These are phyloP conservation scores for Mucor sp. DNA, from an alignment of 371 early-diverging fungal species.

Conservation along the genomic window DNA sequence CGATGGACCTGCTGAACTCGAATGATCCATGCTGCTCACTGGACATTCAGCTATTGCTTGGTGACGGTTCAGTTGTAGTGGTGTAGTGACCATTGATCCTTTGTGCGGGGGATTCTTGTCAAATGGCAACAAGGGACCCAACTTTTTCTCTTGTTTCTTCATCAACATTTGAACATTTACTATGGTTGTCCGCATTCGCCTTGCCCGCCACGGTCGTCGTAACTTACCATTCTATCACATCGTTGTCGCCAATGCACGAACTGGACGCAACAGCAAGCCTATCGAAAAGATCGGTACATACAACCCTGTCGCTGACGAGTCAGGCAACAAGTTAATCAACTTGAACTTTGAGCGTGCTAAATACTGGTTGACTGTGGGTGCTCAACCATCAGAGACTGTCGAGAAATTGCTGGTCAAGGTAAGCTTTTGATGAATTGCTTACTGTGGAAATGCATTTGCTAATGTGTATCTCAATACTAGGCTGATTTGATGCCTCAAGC, in stretches of 20 bases:
- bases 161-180: background rate
- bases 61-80: background rate
- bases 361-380: conserved; percentile 96
- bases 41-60: no score
- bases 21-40: background rate
- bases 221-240: conserved; percentile 94
- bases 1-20: background rate
- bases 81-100: background rate
- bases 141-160: conserved; percentile 9
- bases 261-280: conserved; percentile 85
- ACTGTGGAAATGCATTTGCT: background rate
- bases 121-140: conserved; percentile 22
- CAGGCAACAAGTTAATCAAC: conserved; percentile 81
- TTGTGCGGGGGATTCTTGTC: conserved; percentile 2
- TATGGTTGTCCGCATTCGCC: conserved; percentile 75
- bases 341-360: conserved; percentile 90
- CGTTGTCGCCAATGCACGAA: conserved; percentile 84
- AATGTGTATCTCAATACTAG: conserved; percentile 24
- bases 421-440: conserved; percentile 7
- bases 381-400: conserved; percentile 90
- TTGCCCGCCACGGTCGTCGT: conserved; percentile 87
- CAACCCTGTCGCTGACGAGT: conserved; percentile 80
- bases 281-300: conserved; percentile 93
- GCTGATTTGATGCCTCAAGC: conserved; percentile 61
- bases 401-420: conserved; percentile 90